Base-by-base conservation (phyloP, 2,329 filamentous ascomycete species). In the Monosporascus sp. region DNA sequence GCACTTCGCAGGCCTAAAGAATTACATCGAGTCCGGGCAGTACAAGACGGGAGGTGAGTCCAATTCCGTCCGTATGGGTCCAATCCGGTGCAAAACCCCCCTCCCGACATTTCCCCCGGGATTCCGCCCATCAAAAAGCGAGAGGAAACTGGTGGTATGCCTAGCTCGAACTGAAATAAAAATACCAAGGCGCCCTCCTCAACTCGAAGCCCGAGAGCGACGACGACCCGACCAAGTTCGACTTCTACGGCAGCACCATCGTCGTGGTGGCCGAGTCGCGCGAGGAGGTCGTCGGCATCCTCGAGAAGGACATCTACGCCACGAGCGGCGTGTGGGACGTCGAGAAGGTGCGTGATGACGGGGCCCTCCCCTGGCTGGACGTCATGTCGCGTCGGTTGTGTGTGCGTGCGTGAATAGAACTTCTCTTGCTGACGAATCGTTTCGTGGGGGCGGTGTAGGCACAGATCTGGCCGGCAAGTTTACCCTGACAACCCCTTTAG, bases 241-340 rank as follows among this genome's bases (percentile, higher is more conserved):
- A 87, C 66, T 91, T 94, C 73, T 82, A 83, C 58, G 91, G 90
- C 43, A 91, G 86, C 67, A 82, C 85, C 19, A 73, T 94, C 64
- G 76, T 95, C 27, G 75, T 82, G 40, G 70, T 81, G 31, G 90
- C 88, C 7, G 79, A 82, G 57, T 85, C 79, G 8, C 83, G 80
- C 62, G 87, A 91, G 58, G 87, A 91, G 67, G 82, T 89, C 2
- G 68, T 86, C 41, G 79, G 87, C 61, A 65, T 80, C 50, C 68
- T 96, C 47, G 81, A 80, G 69, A 78, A 81, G 48, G 91, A 96
- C 72, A 74, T 91, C 9, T 96, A 96, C 72, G 76, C 78, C 9
- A 78, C 73, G 55, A 77, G 71, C 44, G 89, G 85, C 0, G 91
- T 95, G 8, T 96, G 91, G 91, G 89, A 96, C 74, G 66, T 88